Base-by-base conservation (phyloP, 805 yeast species). In the Metschnikowia peoriensis region DNA sequence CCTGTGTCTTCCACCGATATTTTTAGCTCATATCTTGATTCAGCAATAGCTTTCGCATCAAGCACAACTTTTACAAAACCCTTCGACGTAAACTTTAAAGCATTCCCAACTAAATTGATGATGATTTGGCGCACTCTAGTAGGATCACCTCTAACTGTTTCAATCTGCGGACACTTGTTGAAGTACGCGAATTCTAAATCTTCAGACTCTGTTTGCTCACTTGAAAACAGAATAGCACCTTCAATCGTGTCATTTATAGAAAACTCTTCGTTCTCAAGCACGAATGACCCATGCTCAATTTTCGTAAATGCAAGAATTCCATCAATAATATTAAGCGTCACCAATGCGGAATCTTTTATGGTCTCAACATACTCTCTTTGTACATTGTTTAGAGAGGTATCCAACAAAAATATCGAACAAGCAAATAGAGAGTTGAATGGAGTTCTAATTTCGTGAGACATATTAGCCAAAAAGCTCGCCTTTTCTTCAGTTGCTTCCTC, bases 401-500 rank as follows among this genome's bases (percentile, higher is more conserved):
- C 83, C 48, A 80, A 64, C 50, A 80, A 66, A 55, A 80, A 75
- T 3, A 79, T 73, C 2, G 80, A 72, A 61, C 80, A 78, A 15
- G 80, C 76, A 51, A 78, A 66, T 34, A 78, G 67, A 2, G 81
- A 77, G 58, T 81, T 80, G 64, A 80, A 80, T 1, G 84, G 84
- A 1, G 84, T 80, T 46, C 84, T 66, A 46, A 80, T 79, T 56
- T 80, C 84, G 58, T 80, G 84, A 1, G 83, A 79, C 84, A 80
- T 80, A 55, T 80, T 80, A 22, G 75, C 75, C 52, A 80, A 61
- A 60, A 80, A 80, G 48, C 80, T 78, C 4, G 83, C 80, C 64
- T 79, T 80, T 59, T 78, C 82, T 6, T 79, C 78, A 1, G 82
- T 78, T 4, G 83, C 82, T 48, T 76, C 81, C 54, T 78, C 82